Conservation (phyloP, 2,329 filamentous ascomycete genomes). For the Colletotrichum lupini region DNA sequence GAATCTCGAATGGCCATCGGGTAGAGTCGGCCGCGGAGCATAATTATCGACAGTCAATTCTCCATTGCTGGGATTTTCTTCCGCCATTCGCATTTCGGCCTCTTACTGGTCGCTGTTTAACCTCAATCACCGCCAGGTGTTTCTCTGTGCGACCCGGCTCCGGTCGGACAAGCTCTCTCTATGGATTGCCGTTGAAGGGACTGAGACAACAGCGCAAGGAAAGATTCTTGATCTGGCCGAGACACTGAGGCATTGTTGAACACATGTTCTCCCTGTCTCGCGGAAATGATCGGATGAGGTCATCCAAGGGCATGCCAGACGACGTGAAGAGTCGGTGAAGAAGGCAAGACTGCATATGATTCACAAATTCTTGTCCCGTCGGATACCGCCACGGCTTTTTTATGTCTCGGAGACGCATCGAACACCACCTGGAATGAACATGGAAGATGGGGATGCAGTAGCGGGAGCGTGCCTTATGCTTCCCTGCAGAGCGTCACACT, state of each 20-base stretch:
- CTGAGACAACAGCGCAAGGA: constrained; percentile 4
- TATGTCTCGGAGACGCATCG: constrained; percentile 35
- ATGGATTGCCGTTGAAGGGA: constrained; percentile 26
- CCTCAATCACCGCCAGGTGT: constrained; percentile 11
- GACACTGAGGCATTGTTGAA: constrained; percentile 20
- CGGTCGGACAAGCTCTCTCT: constrained; percentile 22
- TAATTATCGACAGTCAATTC: constrained; percentile 9
- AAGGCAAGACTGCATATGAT: constrained; percentile 22
- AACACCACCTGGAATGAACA: constrained; percentile 32
- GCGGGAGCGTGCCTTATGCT: constrained; percentile 30
- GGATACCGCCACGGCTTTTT: constrained; percentile 21
- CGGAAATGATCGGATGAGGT: constrained; percentile 27
- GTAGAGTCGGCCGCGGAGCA: constrained; percentile 27
- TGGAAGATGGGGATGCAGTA: constrained; percentile 34
- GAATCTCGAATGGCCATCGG: constrained; percentile 10
- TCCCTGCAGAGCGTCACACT: constrained; percentile 35
- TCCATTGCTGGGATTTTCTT: constrained; percentile 13
- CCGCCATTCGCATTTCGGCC: not conserved
- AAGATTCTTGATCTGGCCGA: not conserved
- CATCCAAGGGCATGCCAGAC: constrained; percentile 25
- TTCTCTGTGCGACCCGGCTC: constrained; percentile 4
- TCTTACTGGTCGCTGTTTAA: constrained; percentile 1
- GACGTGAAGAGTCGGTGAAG: constrained; percentile 37
- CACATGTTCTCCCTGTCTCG: constrained; percentile 8
- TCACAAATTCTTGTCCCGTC: constrained; percentile 15